phyloP scores from a whole-genome alignment of 2,329 filamentous ascomycete genomes.

The Aspergillus caelatus region DNA sequence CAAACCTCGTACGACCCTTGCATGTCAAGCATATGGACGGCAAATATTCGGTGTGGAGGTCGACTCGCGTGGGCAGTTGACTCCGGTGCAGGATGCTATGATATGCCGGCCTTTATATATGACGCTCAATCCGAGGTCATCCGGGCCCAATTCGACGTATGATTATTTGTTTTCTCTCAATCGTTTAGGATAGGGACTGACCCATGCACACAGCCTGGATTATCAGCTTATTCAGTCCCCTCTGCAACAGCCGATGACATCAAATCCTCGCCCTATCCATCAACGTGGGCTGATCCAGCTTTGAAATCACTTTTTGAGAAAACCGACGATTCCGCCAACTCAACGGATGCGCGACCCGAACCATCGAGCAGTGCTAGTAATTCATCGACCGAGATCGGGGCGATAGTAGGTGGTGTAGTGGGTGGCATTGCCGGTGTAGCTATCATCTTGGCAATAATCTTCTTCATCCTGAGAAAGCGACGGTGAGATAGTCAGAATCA shows the following conservation, averaged over 20 bases:
- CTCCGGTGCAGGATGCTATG: conserved; percentile 14
- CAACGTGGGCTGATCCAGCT: neutral
- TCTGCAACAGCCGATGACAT: conserved; percentile 12
- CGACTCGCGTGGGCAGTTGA: conserved; percentile 14
- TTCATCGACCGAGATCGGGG: conserved; percentile 5
- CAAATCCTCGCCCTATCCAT: conserved; percentile 11
- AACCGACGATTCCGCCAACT: neutral
- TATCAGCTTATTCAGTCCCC: conserved; percentile 13
- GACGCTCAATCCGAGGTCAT: conserved; percentile 17
- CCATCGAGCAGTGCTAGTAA: neutral
- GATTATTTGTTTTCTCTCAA: neutral
- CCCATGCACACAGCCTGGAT: conserved; percentile 5
- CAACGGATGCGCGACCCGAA: neutral
- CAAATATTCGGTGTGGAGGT: conserved; percentile 19
- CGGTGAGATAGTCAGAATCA: neutral
- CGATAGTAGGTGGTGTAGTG: conserved; percentile 17
- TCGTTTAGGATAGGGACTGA: neutral
- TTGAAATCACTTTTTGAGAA: neutral
- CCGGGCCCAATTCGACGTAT: conserved; percentile 13
- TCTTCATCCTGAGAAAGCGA: neutral
- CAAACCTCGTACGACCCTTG: conserved; percentile 17
- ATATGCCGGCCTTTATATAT: conserved; percentile 17
- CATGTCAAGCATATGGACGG: conserved; percentile 15
- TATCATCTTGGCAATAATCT: neutral
- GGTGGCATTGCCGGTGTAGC: conserved; percentile 16